Evolutionary conservation across 2,329 filamentous ascomycete genomes (phyloP), one percentile per base, ranked within the genome.

Genomic region (Didymella glomerata): DNA sequence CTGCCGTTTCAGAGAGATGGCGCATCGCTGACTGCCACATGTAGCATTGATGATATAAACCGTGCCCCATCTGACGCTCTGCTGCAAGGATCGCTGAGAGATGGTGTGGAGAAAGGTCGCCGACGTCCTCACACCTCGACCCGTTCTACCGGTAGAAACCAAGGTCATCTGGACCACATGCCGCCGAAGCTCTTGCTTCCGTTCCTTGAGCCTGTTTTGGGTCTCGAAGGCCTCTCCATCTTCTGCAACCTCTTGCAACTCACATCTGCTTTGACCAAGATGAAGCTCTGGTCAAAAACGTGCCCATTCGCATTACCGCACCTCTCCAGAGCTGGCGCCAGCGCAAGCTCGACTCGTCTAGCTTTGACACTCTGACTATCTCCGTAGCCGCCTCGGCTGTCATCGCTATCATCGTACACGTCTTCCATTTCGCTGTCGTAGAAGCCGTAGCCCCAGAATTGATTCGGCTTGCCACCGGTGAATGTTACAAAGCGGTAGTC

Each of bases 361-460:
- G 64, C 54, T 42, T 67, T 69, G 8, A 46, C 55, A 41, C 57
- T 61, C 11, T 54, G 54, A 27, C 28, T 57, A 13, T 57, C 58
- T 16, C 57, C 54, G 28, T 66, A 68, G 27, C 60, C 62, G 27
- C 47, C 47, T 16, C 18, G 53, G 25, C 63, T 48, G 10, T 66
- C 62, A 8, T 68, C 68, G 14, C 69, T 64, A 10, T 73, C 72
- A 14, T 72, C 69, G 40, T 73, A 73, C 3, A 76, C 64, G 25
- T 76, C 74, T 49, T 76, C 74, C 75, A 77, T 77, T 40, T 76
- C 74, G 28, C 71, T 74, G 18, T 76, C 73, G 44, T 76, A 76
- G 56, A 71, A 76, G 2, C 65, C 67, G 41, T 75, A 77, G 20
- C 75, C 74, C 65, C 69, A 76, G 48, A 72, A 72, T 20, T 76